Conservation (phyloP, 306 rosid genomes). For the Trichosanthes cucumerina region DNA sequence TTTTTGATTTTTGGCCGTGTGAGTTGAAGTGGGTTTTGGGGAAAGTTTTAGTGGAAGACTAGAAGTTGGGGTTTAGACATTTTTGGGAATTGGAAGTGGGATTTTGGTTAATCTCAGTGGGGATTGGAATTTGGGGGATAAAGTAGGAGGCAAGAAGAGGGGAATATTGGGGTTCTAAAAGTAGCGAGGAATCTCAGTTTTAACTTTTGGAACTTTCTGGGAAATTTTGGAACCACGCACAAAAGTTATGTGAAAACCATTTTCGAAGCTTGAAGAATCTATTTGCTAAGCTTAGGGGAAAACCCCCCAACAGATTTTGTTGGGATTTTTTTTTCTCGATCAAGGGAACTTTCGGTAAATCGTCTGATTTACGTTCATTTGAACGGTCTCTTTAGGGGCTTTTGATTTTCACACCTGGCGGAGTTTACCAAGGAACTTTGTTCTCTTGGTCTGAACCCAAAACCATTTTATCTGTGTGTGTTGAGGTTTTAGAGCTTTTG, state of each 20-base stretch:
- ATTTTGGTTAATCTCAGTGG: neutral
- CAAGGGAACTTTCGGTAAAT: neutral
- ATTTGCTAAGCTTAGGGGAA: neutral
- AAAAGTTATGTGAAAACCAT: neutral
- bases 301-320: neutral
- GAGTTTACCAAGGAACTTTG: slow-evolving; percentile 5
- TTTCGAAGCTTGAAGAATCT: neutral
- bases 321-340: neutral
- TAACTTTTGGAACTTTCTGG: slow-evolving; percentile 5
- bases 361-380: neutral
- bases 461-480: neutral
- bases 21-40: neutral
- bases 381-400: neutral
- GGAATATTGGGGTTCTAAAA: neutral
- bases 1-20: neutral
- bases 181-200: neutral
- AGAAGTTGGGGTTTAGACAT: neutral
- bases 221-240: neutral
- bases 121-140: neutral
- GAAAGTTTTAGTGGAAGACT: neutral
- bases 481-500: neutral
- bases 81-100: neutral
- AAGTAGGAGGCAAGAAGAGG: neutral
- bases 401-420: neutral
- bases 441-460: neutral